Conservation (phyloP, 495 filamentous ascomycete species). For the Parmelia sp. region DNA sequence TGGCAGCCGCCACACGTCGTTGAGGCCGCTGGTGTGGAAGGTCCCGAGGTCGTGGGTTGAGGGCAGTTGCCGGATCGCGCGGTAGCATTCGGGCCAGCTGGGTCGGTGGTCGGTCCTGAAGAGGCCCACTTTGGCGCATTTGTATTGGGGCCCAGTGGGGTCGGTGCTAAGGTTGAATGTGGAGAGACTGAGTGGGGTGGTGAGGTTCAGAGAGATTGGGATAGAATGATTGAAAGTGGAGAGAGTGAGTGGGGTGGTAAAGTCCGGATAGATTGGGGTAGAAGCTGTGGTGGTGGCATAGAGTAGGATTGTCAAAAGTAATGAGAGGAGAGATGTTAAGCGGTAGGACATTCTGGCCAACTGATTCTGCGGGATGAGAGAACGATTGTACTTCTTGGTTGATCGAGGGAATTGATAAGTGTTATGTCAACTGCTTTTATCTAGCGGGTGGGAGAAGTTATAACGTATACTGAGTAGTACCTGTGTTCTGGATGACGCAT, state of each 20-base stretch:
- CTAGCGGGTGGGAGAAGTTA: neutral
- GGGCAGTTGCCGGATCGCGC: neutral
- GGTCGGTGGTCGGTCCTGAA: neutral
- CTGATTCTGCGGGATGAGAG: neutral
- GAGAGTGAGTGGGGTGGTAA: neutral
- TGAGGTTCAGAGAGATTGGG: no score
- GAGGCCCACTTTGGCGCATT: neutral
- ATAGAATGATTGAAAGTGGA: neutral
- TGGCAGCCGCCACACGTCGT: neutral
- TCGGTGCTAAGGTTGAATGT: neutral
- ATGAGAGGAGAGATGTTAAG: neutral
- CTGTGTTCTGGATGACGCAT: neutral
- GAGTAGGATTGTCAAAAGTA: neutral
- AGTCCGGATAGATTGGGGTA: neutral
- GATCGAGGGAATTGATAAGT: neutral
- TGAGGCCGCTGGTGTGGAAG: neutral
- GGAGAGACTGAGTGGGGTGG: neutral
- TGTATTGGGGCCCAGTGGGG: neutral
- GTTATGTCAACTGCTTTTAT: neutral
- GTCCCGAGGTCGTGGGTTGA: neutral
- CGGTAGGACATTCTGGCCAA: neutral
- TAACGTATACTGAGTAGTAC: neutral
- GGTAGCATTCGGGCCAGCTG: neutral
- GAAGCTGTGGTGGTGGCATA: neutral
- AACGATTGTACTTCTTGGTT: neutral